Evolutionary conservation across 768 basidiomycete species (phyloP), one percentile per base, ranked within the genome.

Genomic region (Suillus cothurnatus): DNA sequence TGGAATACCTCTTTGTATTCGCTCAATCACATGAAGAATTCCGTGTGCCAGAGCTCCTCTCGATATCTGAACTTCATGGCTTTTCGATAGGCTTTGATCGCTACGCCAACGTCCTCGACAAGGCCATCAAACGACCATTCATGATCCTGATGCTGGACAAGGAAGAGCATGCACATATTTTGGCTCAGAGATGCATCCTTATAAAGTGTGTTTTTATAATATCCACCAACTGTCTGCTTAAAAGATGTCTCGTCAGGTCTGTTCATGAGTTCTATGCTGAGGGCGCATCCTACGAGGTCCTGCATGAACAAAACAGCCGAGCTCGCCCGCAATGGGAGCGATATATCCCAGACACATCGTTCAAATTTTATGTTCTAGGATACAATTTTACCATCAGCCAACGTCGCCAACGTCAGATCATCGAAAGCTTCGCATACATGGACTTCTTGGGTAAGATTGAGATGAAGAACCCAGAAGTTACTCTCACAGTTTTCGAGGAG

Each of bases 381-480:
- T 90, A 88, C 71, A 90, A 92, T 67, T 92, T 89, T 70, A 86
- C 87, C 12, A 88, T 95, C 17, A 86, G 90, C 17, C 86, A 89
- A 69, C 73, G 77, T 45, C 83, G 89, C 19, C 91, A 93, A 69
- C 82, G 78, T 65, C 79, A 85, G 17, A 80, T 92, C 50, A 86
- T 97, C 52, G 89, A 95, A 72, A 83, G 83, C 68, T 98, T 99
- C 75, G 77, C 83, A 3, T 97, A 94, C 73, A 94, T 98, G 91
- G 87, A 79, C 23, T 89, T 95, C 67, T 75, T 82, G 64, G 95
- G 95, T 15, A 85, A 85, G 69, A 93, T 97, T 69, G 87, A 92
- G 62, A 86, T 99, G 86, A 89, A 88, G 67, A 81, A 81, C 52
- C 92, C 96, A 0, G 87, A 94, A 52, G 84, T 94, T 36, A 83